Evolutionary conservation across 805 yeast genomes (phyloP).

Genomic region (Lachancea lanzarotensis): DNA sequence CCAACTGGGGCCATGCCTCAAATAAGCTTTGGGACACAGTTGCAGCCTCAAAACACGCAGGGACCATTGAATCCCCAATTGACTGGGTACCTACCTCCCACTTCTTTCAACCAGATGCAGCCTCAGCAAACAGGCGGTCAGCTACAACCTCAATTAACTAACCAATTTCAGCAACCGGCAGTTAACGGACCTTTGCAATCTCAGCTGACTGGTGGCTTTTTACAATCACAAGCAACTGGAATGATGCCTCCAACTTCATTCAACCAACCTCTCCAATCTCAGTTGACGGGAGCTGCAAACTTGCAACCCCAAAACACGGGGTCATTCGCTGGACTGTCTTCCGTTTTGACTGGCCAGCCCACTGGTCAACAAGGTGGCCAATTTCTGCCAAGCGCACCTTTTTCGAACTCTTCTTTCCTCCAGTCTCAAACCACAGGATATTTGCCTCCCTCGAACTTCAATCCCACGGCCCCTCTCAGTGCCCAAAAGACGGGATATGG

Average conservation of each 20-base stretch:
- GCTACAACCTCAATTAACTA: conserved; percentile 41
- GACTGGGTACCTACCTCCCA: conserved; percentile 38
- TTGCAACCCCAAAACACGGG: conserved; percentile 39
- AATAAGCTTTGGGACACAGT: conserved; percentile 30
- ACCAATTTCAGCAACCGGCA: conserved; percentile 14
- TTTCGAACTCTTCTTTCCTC: conserved; percentile 25
- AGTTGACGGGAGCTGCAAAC: conserved; percentile 16
- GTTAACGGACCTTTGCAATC: conserved; percentile 17
- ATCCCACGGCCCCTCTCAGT: conserved; percentile 31
- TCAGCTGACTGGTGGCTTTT: conserved; percentile 40
- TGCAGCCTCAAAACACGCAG: conserved; percentile 36
- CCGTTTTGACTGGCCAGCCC: conserved; percentile 32
- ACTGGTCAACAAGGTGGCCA: conserved; percentile 41
- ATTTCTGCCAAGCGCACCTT: conserved; percentile 33
- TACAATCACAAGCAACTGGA: conserved; percentile 22
- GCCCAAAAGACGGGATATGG: conserved; percentile 44
- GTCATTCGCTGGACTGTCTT: conserved; percentile 7
- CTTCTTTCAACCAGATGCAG: conserved; percentile 32
- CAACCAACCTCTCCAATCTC: conserved; percentile 19
- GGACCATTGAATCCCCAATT: conserved; percentile 32
- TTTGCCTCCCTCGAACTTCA: conserved; percentile 40
- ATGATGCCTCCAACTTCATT: conserved; percentile 27
- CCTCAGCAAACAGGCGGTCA: conserved; percentile 24
- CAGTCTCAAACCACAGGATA: conserved; percentile 68
- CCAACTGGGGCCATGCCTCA: conserved; percentile 36